Conservation (phyloP, 352 stramenopile genomes). For the Salisapilia sapeloensis region DNA sequence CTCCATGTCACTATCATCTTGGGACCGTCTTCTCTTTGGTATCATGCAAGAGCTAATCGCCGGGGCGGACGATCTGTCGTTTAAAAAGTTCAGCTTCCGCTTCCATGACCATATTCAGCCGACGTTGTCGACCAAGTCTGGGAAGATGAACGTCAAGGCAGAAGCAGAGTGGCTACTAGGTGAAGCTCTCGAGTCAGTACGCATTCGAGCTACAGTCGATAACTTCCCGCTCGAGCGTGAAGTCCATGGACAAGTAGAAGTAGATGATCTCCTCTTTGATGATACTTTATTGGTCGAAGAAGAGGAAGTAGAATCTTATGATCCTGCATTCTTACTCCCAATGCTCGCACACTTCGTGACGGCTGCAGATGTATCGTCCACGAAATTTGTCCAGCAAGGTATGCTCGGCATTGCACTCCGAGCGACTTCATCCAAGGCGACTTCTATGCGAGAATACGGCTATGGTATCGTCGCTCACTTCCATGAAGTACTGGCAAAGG, state of each 20-base stretch:
- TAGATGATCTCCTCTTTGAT: constrained; percentile 6
- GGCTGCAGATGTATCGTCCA: constrained; percentile 38
- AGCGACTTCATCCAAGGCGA: constrained; percentile 39
- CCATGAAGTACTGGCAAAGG: constrained; percentile 47
- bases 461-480: constrained; percentile 62
- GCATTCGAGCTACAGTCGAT: constrained; percentile 52
- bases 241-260: constrained; percentile 1
- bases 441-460: constrained; percentile 37
- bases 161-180: constrained; percentile 47
- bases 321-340: constrained; percentile 57
- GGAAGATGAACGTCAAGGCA: constrained; percentile 7
- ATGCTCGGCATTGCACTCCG: constrained; percentile 51
- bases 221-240: constrained; percentile 37
- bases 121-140: constrained; percentile 13
- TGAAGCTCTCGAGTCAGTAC: constrained; percentile 40
- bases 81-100: constrained; percentile 41
- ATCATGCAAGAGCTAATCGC: constrained; percentile 41
- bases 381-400: constrained; percentile 44
- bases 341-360: constrained; percentile 67
- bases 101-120: constrained; percentile 41
- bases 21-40: constrained; percentile 34
- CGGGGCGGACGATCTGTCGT: constrained; percentile 10
- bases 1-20: constrained; percentile 38
- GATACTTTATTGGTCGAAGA: constrained; percentile 3
- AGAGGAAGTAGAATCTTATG: constrained; percentile 18